Evolutionary conservation across 1,284 basidiomycete species (phyloP), one percentile per base, ranked within the genome.

Genomic region (Boletus mariae): DNA sequence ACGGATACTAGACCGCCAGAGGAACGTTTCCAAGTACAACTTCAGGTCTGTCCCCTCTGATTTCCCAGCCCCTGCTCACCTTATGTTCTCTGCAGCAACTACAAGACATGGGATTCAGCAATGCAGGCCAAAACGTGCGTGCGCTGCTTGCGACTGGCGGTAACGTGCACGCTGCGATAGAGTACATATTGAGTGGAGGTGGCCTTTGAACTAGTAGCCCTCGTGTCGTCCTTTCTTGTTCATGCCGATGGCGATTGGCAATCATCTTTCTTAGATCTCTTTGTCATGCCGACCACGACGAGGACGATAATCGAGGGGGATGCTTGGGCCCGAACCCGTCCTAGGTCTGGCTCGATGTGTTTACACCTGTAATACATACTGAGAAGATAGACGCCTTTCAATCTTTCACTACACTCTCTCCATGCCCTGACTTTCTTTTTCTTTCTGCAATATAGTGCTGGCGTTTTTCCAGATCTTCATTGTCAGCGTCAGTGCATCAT

Each of bases 161-260:
- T 5, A 94, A 94, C 64, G 91, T 96, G 29, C 83, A 94, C 67
- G 80, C 86, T 26, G 92, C 93, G 37, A 90, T 96, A 61, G 93
- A 95, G 73, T 92, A 95, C 66, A 93, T 96, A 60, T 79, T 96
- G 55, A 73, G 77, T 44, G 91, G 91, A 1, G 87, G 88, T 11
- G 88, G 89, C 26, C 42, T 89, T 57, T 87, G 46, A 71, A 26
- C 26, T 41, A 5, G 9, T 41, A 12, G 40, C 23, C 10, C 7
- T 25, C 12, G 4, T 13, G 20, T 26, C 5, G 1, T 25, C 5
- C 23, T 20, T 17, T 11, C 7, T 23, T 10, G n/a, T 15, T 38
- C 15, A 5, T 7, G 38, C 17, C 38, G 6, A 40, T 40, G 20
- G 20, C 20, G 5, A 15, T 15, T 35, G 5, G 34, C 15, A 5